phyloP scores from a whole-genome alignment of 2,329 filamentous ascomycete genomes.

The Microsporum ferrugineum region DNA sequence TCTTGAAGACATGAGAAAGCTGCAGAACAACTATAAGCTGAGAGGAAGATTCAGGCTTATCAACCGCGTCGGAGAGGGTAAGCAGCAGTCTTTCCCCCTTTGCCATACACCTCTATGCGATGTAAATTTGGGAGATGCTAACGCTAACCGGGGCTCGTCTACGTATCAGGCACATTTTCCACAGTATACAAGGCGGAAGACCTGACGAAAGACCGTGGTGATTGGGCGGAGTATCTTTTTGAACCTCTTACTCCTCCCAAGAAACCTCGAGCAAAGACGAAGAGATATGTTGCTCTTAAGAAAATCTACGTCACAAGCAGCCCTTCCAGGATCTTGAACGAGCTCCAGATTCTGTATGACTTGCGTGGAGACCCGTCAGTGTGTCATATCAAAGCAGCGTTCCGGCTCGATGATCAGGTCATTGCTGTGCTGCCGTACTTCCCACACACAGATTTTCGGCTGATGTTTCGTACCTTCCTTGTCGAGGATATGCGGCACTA shows the following conservation, averaged over 20 bases:
- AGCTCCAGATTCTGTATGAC: conserved; percentile 85
- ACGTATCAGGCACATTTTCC: conserved; percentile 74
- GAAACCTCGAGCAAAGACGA: conserved; percentile 23
- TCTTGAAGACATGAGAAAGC: conserved; percentile 73
- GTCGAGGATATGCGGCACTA: conserved; percentile 80
- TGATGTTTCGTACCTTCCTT: conserved; percentile 82
- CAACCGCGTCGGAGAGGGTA: conserved; percentile 94
- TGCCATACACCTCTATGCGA: conserved; percentile 1
- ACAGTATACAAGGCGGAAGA: conserved; percentile 99
- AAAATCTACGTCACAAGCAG: conserved; percentile 99
- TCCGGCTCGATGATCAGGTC: conserved; percentile 86
- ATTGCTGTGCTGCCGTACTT: conserved; percentile 93
- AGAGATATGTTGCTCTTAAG: conserved; percentile 81
- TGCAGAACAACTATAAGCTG: conserved; percentile 74
- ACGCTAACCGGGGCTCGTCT: neutral
- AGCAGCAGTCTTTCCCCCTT: conserved; percentile 7
- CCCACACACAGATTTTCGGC: conserved; percentile 81
- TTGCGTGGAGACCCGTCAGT: conserved; percentile 72
- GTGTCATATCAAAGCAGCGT: conserved; percentile 94
- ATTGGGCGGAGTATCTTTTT: neutral
- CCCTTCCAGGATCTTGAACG: conserved; percentile 84
- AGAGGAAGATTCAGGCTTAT: conserved; percentile 76
- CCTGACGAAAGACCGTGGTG: conserved; percentile 31
- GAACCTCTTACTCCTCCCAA: conserved; percentile 10
- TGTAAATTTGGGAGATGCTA: conserved; percentile 7